Evolutionary conservation across 2,329 filamentous ascomycete genomes (phyloP).

Genomic region (Diaporthe batatas): DNA sequence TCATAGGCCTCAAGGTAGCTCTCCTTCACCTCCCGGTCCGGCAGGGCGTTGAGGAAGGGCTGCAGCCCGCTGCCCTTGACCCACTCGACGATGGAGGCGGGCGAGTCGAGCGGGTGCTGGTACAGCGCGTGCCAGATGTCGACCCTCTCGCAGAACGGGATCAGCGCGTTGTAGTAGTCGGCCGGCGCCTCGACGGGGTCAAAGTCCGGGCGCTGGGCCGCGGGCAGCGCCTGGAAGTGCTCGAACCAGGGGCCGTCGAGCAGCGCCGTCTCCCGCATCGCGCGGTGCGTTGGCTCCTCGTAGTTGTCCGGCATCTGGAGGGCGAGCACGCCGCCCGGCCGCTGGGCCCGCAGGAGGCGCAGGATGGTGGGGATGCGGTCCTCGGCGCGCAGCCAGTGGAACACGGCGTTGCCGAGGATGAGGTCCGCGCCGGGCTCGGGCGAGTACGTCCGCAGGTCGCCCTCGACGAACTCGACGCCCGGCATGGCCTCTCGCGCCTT

Average conservation of each 20-base stretch:
- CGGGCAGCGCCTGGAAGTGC: slow-evolving; percentile 41
- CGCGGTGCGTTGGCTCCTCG: slow-evolving; percentile 59
- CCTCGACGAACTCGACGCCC: slow-evolving; percentile 58
- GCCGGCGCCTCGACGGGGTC: slow-evolving; percentile 62
- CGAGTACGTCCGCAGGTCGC: slow-evolving; percentile 59
- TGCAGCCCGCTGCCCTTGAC: slow-evolving; percentile 68
- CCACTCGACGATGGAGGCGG: slow-evolving; percentile 69
- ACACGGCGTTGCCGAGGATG: slow-evolving; percentile 69
- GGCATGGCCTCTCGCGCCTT: slow-evolving; percentile 59
- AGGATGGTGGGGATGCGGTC: slow-evolving; percentile 60
- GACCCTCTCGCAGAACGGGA: slow-evolving; percentile 56
- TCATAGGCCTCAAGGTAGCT: slow-evolving; percentile 63
- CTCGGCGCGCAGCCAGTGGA: slow-evolving; percentile 66
- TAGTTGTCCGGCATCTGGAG: slow-evolving; percentile 66
- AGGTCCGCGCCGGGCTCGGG: slow-evolving; percentile 55
- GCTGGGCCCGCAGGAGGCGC: slow-evolving; percentile 56
- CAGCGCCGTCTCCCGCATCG: slow-evolving; percentile 62
- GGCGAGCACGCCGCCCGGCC: slow-evolving; percentile 63
- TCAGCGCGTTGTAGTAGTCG: slow-evolving; percentile 64
- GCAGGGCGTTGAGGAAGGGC: slow-evolving; percentile 65
- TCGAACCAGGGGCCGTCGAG: slow-evolving; percentile 45
- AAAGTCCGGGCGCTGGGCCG: slow-evolving; percentile 53
- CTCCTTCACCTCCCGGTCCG: slow-evolving; percentile 53
- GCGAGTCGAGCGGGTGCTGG: slow-evolving; percentile 62
- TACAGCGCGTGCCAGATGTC: slow-evolving; percentile 69